Evolutionary conservation across 257 asterid species (phyloP).

Genomic region (Solanum appendiculatum): DNA sequence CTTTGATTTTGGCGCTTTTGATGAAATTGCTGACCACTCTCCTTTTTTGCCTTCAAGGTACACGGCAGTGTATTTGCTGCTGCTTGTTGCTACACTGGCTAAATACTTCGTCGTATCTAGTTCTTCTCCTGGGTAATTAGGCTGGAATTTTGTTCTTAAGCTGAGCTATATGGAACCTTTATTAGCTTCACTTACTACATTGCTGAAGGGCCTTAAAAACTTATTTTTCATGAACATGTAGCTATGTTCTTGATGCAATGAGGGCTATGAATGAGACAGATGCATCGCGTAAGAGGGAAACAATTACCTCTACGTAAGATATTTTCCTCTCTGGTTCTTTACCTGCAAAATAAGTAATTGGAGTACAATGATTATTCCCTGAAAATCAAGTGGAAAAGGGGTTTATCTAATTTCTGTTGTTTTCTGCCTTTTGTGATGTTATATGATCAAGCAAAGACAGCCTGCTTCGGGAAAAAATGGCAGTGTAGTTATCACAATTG

Average conservation of each 20-base stretch:
- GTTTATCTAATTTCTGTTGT: not conserved
- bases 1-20: not conserved
- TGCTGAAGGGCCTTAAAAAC: not conserved
- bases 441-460: slow-evolving; percentile 88
- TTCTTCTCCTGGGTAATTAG: slow-evolving; percentile 86
- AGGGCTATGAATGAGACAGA: slow-evolving; percentile 64
- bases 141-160: not conserved
- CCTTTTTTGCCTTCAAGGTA: slow-evolving; percentile 43
- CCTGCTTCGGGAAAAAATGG: slow-evolving; percentile 92
- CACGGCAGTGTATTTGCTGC: slow-evolving; percentile 35
- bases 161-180: not conserved
- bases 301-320: slow-evolving; percentile 61
- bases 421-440: not conserved
- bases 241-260: slow-evolving; percentile 79
- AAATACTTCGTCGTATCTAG: slow-evolving; percentile 77
- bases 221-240: slow-evolving; percentile 16
- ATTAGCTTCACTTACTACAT: not conserved
- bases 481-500: slow-evolving; percentile 54
- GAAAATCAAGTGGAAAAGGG: not conserved
- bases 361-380: not conserved
- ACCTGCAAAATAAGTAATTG: not conserved
- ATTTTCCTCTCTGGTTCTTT: slow-evolving; percentile 9
- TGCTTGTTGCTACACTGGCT: slow-evolving; percentile 67
- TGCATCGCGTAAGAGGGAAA: slow-evolving; percentile 42
- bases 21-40: not conserved